These are phyloP conservation scores for Thermochaetoides thermophila DNA, from an alignment of 495 filamentous ascomycete species.

Conservation along the genomic window DNA sequence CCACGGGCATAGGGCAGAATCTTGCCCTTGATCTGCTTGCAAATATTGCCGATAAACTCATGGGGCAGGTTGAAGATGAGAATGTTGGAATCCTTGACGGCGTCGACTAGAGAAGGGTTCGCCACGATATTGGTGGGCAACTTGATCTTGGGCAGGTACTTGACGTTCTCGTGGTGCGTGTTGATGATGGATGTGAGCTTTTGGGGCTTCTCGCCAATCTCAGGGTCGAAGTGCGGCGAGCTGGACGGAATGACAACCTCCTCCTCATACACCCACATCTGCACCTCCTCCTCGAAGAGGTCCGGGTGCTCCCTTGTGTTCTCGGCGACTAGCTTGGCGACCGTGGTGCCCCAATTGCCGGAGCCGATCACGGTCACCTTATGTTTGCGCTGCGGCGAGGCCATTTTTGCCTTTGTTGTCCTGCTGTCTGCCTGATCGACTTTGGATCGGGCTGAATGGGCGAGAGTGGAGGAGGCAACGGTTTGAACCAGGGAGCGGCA, in stretches of 20 bases:
- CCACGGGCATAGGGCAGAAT: conserved; percentile 85
- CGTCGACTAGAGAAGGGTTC: conserved; percentile 70
- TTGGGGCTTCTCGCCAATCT: conserved; percentile 41
- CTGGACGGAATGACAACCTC: conserved; percentile 55
- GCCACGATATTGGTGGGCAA: conserved; percentile 82
- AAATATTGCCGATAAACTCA: conserved; percentile 87
- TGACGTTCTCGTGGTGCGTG: conserved; percentile 84
- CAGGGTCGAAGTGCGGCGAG: conserved; percentile 42
- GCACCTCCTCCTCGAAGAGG: conserved; percentile 74
- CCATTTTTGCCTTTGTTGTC: no score
- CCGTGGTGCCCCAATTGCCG: conserved; percentile 96
- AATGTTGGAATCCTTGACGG: conserved; percentile 69
- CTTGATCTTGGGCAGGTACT: conserved; percentile 76
- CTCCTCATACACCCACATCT: conserved; percentile 97
- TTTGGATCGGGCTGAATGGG: no score
- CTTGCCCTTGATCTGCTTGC: conserved; percentile 70
- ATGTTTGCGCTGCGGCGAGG: conserved; percentile 58
- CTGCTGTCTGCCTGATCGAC: no score
- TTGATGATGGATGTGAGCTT: conserved; percentile 91
- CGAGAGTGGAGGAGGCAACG: no score
- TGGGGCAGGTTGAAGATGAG: conserved; percentile 96
- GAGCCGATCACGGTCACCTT: conserved; percentile 90
- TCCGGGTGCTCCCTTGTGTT: conserved; percentile 64
- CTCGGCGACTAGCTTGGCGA: conserved; percentile 92
- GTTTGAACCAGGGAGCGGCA: no score